A percentile compares a stretch with the other conserved stretches of the same genome.
phyloP scores from a whole-genome alignment of 768 basidiomycete species.

The Psilocybe cyanescens region DNA sequence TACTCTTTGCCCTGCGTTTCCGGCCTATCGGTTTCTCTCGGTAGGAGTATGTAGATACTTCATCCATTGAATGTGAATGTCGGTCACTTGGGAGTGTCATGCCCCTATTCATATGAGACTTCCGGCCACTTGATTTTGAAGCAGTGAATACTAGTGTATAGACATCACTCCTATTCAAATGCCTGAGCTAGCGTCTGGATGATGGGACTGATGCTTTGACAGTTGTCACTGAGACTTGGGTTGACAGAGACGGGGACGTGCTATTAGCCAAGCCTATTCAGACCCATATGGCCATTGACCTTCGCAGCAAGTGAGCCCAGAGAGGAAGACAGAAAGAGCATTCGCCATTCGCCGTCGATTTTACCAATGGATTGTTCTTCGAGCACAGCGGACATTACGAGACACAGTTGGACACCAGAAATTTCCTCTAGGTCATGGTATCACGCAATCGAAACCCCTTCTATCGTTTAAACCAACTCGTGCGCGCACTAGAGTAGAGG shows the following conservation, averaged over 20 bases:
- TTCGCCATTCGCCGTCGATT: background rate
- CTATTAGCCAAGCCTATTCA: background rate
- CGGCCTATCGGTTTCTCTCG: background rate
- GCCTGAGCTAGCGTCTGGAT: background rate
- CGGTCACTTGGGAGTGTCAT: background rate
- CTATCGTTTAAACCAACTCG: background rate
- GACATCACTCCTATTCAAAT: background rate
- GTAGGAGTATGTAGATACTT: background rate
- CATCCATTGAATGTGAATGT: background rate
- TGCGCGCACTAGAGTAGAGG: background rate
- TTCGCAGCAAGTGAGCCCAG: background rate
- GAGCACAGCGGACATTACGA: constrained; percentile 13
- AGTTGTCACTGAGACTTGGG: background rate
- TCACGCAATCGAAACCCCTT: background rate
- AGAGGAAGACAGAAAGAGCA: background rate
- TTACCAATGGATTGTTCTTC: background rate
- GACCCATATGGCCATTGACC: background rate
- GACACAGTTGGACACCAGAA: constrained; percentile 1
- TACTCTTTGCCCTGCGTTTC: background rate
- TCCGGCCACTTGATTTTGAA: background rate
- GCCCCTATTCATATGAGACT: background rate
- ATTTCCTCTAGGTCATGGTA: constrained; percentile 8
- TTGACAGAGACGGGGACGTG: background rate
- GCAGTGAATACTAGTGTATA: background rate
- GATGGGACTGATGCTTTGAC: background rate